Evolutionary conservation across 768 basidiomycete species (phyloP).

Genomic region (Macrocybe gigantea): DNA sequence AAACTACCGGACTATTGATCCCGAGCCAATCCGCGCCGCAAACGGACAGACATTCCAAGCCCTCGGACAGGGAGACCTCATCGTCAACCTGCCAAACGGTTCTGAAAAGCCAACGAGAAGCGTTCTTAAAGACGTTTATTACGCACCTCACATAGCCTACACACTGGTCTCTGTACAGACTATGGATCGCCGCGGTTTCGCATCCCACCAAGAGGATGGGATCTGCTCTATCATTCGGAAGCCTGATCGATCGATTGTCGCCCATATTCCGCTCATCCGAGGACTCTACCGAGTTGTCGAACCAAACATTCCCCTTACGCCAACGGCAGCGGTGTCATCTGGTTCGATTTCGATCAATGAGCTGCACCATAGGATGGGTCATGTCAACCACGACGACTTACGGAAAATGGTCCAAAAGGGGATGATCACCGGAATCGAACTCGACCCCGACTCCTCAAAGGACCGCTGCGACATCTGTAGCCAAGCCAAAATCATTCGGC

Average conservation of each 20-base stretch:
- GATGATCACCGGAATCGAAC: conserved; percentile 21
- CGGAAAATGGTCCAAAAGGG: conserved; percentile 18
- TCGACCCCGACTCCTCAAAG: conserved; percentile 10
- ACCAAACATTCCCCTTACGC: too few relatives aligned
- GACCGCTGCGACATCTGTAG: conserved; percentile 33
- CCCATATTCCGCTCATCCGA: too few relatives aligned
- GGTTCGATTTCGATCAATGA: conserved; percentile 15
- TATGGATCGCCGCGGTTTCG: conserved; percentile 26
- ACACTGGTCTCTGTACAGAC: conserved; percentile 29
- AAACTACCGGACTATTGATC: conserved; percentile 16
- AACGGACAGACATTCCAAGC: conserved; percentile 27
- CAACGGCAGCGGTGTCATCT: too few relatives aligned
- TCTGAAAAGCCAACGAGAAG: conserved; percentile 15
- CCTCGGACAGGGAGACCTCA: conserved; percentile 21
- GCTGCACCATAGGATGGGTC: conserved; percentile 27
- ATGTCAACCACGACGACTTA: conserved; percentile 18
- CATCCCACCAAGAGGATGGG: conserved; percentile 19
- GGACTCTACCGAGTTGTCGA: too few relatives aligned
- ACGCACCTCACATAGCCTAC: conserved; percentile 29
- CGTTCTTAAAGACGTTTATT: conserved; percentile 26
- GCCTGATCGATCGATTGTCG: too few relatives aligned
- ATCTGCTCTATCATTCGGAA: conserved; percentile 15
- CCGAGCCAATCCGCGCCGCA: conserved; percentile 21
- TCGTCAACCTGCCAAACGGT: conserved; percentile 27
- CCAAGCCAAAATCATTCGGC: conserved; percentile 32